Base-by-base conservation (phyloP, 2,329 filamentous ascomycete species). In the Cladosporium sphaerospermum region DNA sequence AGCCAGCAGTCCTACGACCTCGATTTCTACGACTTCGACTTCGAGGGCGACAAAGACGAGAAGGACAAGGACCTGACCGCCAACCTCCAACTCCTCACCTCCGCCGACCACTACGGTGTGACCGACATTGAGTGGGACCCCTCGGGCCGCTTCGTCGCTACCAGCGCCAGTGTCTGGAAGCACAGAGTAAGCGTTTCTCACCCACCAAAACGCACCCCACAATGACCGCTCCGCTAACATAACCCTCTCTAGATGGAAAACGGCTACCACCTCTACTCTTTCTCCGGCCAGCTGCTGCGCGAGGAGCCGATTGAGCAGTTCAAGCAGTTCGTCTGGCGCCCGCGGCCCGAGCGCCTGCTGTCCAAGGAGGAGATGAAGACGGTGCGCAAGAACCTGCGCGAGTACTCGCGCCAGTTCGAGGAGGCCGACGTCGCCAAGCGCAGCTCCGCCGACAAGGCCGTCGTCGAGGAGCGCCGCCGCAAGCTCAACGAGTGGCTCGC, bases 121-220 rank as follows among this genome's bases (percentile, higher is more conserved):
- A 99, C 93, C 23, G 92, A 99, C 67, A 85, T 97, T 46, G 92
- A 97, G 69, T 99, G 93, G 93, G 93, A 99, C 68, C 91, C 93
- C 9, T 95, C 90, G 54, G 93, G 93, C 56, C 86, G 93, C 59
- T 99, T 90, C 67, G 89, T 99, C 43, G 89, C 91, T 57, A 95
- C 88, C 40, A 95, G 90, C 77, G 91, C 92, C 42, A 93, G 88
- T 67, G 84, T 88, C 48, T 99, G 93, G 91, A 96, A 96, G 74
- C 92, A 97, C 72, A 80, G 86, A 63, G 91, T 96, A 85, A 78
- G 88, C 75, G 34, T 28, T 7, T 28, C 31, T 40, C 45, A 5
- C 7, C 23, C 40, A 10, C 47, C 16, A 19, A n/a, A 23, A 49
- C 18, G 10, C 23, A 28, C 3, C 4, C 23, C 4, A 28, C 3